A percentile compares a stretch with the other conserved stretches of the same genome.
These are phyloP conservation scores for Candida arabinofermentans DNA, from an alignment of 805 yeast genomes.

Conservation along the genomic window DNA sequence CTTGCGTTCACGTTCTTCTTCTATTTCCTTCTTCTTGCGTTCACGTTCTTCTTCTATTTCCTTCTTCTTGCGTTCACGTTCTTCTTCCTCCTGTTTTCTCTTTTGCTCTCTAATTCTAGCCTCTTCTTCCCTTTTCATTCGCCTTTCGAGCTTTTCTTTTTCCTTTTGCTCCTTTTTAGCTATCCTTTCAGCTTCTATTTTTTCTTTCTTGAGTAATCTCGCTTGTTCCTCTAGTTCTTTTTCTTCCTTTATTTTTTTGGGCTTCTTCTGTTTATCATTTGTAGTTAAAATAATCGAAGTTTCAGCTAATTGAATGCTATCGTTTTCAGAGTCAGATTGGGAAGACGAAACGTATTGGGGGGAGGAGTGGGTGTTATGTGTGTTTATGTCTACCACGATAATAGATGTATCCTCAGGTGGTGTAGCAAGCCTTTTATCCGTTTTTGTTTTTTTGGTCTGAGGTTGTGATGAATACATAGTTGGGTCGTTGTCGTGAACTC, in stretches of 20 bases:
- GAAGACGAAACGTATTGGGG: too few relatives aligned
- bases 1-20: constrained; percentile 26
- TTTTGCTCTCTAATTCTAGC: constrained; percentile 27
- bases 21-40: constrained; percentile 22
- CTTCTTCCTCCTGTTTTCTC: constrained; percentile 29
- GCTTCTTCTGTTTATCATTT: constrained; percentile 9
- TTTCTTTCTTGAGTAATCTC: constrained; percentile 25
- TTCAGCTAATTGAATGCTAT: not conserved
- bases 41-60: constrained; percentile 21
- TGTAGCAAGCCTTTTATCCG: not conserved
- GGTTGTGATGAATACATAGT: not conserved
- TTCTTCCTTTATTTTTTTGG: constrained; percentile 6
- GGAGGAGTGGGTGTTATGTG: too few relatives aligned
- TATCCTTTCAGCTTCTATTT: constrained; percentile 22
- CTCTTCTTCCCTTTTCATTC: constrained; percentile 26
- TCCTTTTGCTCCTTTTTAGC: constrained; percentile 28
- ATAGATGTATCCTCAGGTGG: not conserved
- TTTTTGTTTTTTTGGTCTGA: not conserved
- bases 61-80: constrained; percentile 34
- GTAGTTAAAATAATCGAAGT: not conserved
- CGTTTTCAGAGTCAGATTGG: too few relatives aligned
- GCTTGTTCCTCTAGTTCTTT: constrained; percentile 22
- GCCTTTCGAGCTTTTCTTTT: constrained; percentile 23
- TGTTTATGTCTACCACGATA: not conserved
- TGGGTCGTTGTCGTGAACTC: not conserved